These are phyloP conservation scores for Berberis thunbergii DNA, from an alignment of 164 flowering plant genomes.

Conservation along the genomic window DNA sequence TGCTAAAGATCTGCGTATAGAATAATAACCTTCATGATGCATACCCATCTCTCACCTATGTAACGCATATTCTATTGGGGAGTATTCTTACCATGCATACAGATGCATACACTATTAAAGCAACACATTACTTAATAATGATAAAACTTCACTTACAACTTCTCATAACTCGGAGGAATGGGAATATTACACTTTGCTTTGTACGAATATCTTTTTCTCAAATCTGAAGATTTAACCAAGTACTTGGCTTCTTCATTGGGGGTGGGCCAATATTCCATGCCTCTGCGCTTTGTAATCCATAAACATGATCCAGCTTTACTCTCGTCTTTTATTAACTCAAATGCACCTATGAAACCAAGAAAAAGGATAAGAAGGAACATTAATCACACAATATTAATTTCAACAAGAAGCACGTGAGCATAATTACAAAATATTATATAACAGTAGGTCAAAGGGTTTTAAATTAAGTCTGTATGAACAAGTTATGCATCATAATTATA, in stretches of 20 bases:
- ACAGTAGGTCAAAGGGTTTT: too few relatives aligned
- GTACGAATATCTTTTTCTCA: conserved; percentile 25
- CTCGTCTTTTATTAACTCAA: conserved; percentile 83
- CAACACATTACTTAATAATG: neutral
- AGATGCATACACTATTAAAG: neutral
- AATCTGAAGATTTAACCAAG: conserved; percentile 24
- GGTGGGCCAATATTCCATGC: conserved; percentile 94
- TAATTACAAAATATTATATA: too few relatives aligned
- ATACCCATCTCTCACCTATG: too few relatives aligned
- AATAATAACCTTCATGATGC: too few relatives aligned
- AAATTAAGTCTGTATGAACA: too few relatives aligned
- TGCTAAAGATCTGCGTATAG: too few relatives aligned
- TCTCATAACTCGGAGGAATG: conserved; percentile 70
- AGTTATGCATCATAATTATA: too few relatives aligned
- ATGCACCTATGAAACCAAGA: conserved; percentile 50
- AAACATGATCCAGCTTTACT: conserved; percentile 85
- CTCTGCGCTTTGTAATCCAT: conserved; percentile 87
- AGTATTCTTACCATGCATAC: too few relatives aligned
- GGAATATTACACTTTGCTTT: conserved; percentile 21
- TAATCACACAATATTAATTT: neutral
- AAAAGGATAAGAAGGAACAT: neutral
- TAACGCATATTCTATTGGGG: too few relatives aligned
- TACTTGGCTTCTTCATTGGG: conserved; percentile 84
- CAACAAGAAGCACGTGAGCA: neutral
- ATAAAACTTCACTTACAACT: conserved; percentile 41